Evolutionary conservation across 129 eudicot species (phyloP).

Genomic region (Helichrysum umbraculigerum): DNA sequence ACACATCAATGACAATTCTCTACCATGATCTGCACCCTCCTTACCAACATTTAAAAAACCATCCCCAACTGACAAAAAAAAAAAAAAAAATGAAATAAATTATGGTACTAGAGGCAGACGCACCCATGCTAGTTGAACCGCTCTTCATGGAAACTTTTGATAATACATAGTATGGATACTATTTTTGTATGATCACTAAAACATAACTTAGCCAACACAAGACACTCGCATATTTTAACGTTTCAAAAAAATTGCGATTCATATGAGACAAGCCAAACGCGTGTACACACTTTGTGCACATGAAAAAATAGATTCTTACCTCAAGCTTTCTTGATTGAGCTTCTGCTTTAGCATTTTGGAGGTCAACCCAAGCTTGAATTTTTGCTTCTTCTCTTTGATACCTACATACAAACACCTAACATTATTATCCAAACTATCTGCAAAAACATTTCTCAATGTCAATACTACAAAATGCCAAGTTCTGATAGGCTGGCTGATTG

Average conservation of each 20-base stretch:
- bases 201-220: too few relatives aligned
- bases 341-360: slow-evolving; percentile 91
- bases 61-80: not conserved
- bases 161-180: too few relatives aligned
- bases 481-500: too few relatives aligned
- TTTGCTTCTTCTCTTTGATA: slow-evolving; percentile 91
- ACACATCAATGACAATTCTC: slow-evolving; percentile 12
- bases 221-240: too few relatives aligned
- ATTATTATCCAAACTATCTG: not conserved
- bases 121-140: too few relatives aligned
- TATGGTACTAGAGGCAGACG: too few relatives aligned
- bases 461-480: not conserved
- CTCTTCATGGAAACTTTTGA: too few relatives aligned
- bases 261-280: not conserved
- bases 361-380: slow-evolving; percentile 88
- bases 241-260: not conserved
- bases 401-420: slow-evolving; percentile 37
- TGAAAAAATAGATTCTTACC: slow-evolving; percentile 38
- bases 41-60: slow-evolving; percentile 1
- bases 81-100: not conserved
- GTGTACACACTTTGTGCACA: too few relatives aligned
- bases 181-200: too few relatives aligned
- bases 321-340: slow-evolving; percentile 90
- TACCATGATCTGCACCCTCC: slow-evolving; percentile 13
- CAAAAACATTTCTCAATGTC: not conserved